Base-by-base conservation (phyloP, 129 eudicot genomes). In the Tanacetum coccineum region DNA sequence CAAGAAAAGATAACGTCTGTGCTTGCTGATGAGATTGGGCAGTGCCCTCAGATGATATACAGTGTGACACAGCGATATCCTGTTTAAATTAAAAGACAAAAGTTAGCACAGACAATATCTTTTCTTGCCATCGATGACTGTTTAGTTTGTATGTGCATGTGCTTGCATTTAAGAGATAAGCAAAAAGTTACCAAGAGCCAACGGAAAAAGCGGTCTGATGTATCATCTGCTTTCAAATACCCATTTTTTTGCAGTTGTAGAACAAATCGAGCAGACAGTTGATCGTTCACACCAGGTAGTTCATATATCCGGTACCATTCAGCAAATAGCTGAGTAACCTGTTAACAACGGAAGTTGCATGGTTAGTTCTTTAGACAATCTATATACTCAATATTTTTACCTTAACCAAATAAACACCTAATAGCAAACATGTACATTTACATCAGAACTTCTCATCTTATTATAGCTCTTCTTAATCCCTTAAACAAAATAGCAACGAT, bases 1-100 rank as follows among this genome's bases (percentile, higher is more conserved):
- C 99, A 39, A 94, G 88, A 75, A 94, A 94, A 9, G 95, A 94
- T 14, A 91, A 72, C 2, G 87, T 71, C 32, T 84, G 95, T 18
- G 78, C 61, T 80, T 93, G 96, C 73, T 93, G 96, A 78, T 80
- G 96, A 60, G 84, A 72, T 78, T 84, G 95, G 72, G 69, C 64
- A 66, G 88, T 66, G 44, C 76, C 91, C 73, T 85, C 91, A 55
- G 90, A 73, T 13, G 90, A 70, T 17, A 91, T 70, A 65, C 93
- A 94, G 68, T 89, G 97, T 58, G 93, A 79, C 13, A 94, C 97
- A 67, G 94, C 85, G 26, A 94, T 54, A 53, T 94, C 95, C 99
- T 94, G 88, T 52, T 26, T 39, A 53, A 59, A 48, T 28, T 52
- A 61, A 2, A 46, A 68, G 51, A 77, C 39, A 2, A 36, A 36